phyloP scores from a whole-genome alignment of 2,329 filamentous ascomycete species.

The Aureobasidium namibiae region DNA sequence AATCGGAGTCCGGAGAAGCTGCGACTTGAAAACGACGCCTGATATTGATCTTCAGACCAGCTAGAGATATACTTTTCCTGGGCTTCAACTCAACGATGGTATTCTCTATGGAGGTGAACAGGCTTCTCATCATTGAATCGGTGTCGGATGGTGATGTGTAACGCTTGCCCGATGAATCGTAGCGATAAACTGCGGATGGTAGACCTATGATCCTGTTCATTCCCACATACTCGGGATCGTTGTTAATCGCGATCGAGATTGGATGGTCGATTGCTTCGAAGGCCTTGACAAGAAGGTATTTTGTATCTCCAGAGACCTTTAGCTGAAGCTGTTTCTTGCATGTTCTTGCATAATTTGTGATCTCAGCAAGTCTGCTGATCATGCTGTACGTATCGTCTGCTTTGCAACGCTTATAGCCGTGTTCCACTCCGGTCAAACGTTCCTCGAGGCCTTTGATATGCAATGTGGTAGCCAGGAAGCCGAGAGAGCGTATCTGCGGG shows the following conservation, averaged over 20 bases:
- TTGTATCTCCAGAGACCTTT: neutral
- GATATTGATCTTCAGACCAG: neutral
- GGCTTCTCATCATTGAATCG: neutral
- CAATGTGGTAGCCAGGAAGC: neutral
- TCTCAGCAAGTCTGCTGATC: neutral
- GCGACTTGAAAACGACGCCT: neutral
- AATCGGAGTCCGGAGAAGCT: too few relatives aligned
- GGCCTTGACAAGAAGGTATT: neutral
- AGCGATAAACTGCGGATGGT: neutral
- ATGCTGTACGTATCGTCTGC: neutral
- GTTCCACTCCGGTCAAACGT: too few relatives aligned
- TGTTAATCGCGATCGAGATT: neutral
- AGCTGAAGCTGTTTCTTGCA: neutral
- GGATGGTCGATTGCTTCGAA: neutral
- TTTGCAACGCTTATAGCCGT: too few relatives aligned
- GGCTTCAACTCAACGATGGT: neutral
- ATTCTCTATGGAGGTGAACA: neutral
- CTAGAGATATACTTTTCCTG: neutral
- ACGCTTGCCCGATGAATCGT: neutral
- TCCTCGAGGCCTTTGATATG: neutral
- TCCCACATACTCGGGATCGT: neutral
- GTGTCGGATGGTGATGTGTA: neutral
- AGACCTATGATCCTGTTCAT: neutral
- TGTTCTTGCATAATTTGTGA: neutral
- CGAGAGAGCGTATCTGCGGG: neutral